A percentile compares a stretch with the other conserved stretches of the same genome.
These are phyloP conservation scores for Deakozyma indianensis DNA, from an alignment of 805 yeast species.

Conservation along the genomic window DNA sequence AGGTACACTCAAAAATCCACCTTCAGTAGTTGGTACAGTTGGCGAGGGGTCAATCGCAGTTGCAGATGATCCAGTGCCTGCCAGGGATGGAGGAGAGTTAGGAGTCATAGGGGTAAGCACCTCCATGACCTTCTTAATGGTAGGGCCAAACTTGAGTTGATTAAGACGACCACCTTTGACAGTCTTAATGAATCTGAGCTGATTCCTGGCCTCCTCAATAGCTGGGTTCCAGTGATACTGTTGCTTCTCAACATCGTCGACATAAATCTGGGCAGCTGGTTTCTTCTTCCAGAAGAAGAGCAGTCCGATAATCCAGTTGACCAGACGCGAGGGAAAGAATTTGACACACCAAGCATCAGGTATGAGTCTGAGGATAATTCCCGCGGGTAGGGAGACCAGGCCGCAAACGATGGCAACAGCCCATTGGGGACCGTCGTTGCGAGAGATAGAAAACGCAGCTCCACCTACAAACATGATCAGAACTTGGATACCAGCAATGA, in stretches of 20 bases:
- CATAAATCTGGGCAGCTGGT: slow-evolving; percentile 8
- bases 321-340: slow-evolving; percentile 49
- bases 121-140: slow-evolving; percentile 8
- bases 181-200: slow-evolving; percentile 20
- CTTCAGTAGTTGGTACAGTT: background rate
- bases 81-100: slow-evolving; percentile 7
- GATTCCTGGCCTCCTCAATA: slow-evolving; percentile 24
- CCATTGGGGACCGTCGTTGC: slow-evolving; percentile 83
- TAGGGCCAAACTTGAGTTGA: slow-evolving; percentile 16
- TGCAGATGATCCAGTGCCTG: background rate
- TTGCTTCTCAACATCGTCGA: slow-evolving; percentile 10
- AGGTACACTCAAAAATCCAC: slow-evolving; percentile 1
- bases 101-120: slow-evolving; percentile 10
- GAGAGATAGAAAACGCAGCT: slow-evolving; percentile 72
- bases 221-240: slow-evolving; percentile 25
- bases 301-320: slow-evolving; percentile 20
- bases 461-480: slow-evolving; percentile 96
- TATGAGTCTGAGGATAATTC: slow-evolving; percentile 55
- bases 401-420: slow-evolving; percentile 77
- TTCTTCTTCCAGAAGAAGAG: slow-evolving; percentile 9
- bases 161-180: slow-evolving; percentile 27
- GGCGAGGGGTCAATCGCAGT: background rate
- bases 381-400: slow-evolving; percentile 64
- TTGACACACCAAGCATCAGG: slow-evolving; percentile 67
- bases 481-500: slow-evolving; percentile 76